Evolutionary conservation across 2,329 filamentous ascomycete species (phyloP), one percentile per base, ranked within the genome.

Genomic region (Periglandula ipomoeae): DNA sequence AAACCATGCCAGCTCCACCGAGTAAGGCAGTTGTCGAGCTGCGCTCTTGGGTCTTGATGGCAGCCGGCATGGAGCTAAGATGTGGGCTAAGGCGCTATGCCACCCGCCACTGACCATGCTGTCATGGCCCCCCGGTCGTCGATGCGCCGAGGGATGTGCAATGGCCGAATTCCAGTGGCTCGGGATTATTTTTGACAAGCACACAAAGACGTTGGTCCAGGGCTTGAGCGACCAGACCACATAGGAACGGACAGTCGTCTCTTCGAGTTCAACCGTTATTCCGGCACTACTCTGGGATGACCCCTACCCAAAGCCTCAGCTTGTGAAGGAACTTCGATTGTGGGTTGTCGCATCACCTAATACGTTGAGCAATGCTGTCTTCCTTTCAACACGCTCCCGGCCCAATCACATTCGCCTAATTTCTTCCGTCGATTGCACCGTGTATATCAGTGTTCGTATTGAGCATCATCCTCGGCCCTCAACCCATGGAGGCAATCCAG

Each of bases 31-130:
- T 35, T 37, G 44, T 40, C 27, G 44, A 38, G 44, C 5, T 17
- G n/a, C n/a, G 19, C n/a, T 34, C 26, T 20, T 44, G 41, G 20
- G 19, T 44, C 15, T 27, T 44, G 17, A 44, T 32, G 26, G 41
- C 26, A 43, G 41, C 43, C 43, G 30, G 30, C 30, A 41, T 37
- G 43, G 27, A 32, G 30, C 35, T 51, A 46, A 41, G 17, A 37
- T n/a, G 46, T 34, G 37, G 43, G 46, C 47, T 43, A 46, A 34
- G 43, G 42, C 43, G 45, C 49, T 45, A 45, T 35, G 15, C 13
- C 44, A 47, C 50, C 48, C 41, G 40, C 30, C 27, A 41, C 30
- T 34, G 42, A 40, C 32, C 40, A 40, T 48, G 42, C 34, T 49
- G 32, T 41, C 38, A 46, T 46, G 44, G 38, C 34, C 49, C 49